Evolutionary conservation across 768 basidiomycete genomes (phyloP), one percentile per base, ranked within the genome.

Genomic region (Neoboletus subvelutipes): DNA sequence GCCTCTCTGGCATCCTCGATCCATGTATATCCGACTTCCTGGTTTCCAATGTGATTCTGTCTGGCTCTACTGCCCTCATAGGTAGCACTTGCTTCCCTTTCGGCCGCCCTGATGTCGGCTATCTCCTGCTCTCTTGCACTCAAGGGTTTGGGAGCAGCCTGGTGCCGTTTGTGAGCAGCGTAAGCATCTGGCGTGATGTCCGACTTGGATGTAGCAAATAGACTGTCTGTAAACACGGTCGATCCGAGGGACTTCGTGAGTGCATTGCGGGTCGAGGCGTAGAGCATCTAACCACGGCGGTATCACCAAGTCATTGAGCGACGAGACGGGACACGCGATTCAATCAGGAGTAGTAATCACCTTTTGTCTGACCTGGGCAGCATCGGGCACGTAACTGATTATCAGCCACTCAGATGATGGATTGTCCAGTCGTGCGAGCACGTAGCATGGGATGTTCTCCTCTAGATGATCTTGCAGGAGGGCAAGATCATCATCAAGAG

Each of bases 61-160:
- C 84, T 75, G 3, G 75, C 77, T 29, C 78, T 76, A 61, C 82
- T 87, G 8, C 85, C 87, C 58, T 83, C 80, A 61, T 87, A 88
- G 1, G 70, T 68, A 47, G 72, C 73, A 50, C 76, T 80, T 10
- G 78, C 79, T 54, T 78, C 75, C n/a, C 83, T 78, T 68, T 96
- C 95, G 4, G 91, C 90, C 1, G 84, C 82, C 47, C 81, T 83
- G 57, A 96, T 80, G 53, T 87, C 85, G 0, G 81, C 87, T 59
- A 96, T 79, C 69, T 95, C 94, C 57, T 85, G 81, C 72, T 98
- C 95, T 33, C 87, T 81, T 0, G 83, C 81, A 39, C 87, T 92
- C 64, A 97, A 78, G 1, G 94, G 96, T 59, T 90, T 81, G 2
- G 92, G 90, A 1, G 92, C 90, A 33, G 82, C 76, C 48, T 83